Evolutionary conservation across 1,139 yeast species (phyloP), one percentile per base, ranked within the genome.

Genomic region (Yamadazyma conglobata): DNA sequence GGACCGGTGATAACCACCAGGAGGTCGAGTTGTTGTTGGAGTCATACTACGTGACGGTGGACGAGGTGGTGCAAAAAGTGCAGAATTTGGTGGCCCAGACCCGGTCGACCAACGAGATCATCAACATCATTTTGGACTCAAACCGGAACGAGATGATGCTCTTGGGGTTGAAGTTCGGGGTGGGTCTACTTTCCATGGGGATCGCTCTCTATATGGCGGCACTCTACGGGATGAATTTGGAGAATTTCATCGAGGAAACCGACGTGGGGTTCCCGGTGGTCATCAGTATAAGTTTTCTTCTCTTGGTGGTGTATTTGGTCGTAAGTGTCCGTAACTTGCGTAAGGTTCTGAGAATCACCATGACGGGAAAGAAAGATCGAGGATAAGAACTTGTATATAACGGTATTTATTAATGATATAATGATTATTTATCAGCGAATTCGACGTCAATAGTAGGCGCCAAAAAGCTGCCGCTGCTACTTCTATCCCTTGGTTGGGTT

Each of bases 211-310:
- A 63, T 39, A 42, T 64, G 10, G 63, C 70, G 2, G 68, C 73
- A 0, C 44, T 66, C 22, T 68, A 66, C 39, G 74, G 74, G 14
- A 67, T 91, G 98, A 91, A 91, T 54, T 64, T 91, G 51, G 86
- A 85, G 48, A 91, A 89, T 52, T 87, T 79, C 49, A 78, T 89
- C 6, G 98, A 91, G 53, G 95, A 88, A 21, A 70, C 85, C 2
- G 58, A 64, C 15, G 58, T 64, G 62, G 74, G 73, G 3, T 64
- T 68, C 39, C 68, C 64, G 33, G 30, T 50, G 3, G 57, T 65
- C 2, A 55, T 63, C 3, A 43, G 43, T 2, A 27, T 52, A 3
- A 58, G 70, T 17, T 39, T 56, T 8, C 30, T 62, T 1, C 33
- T 57, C 4, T 48, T 66, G 27, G 25, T 52, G 2, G 26, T 48